Conservation (phyloP, 1,284 basidiomycete species). For the Violaceomyces palustris region DNA sequence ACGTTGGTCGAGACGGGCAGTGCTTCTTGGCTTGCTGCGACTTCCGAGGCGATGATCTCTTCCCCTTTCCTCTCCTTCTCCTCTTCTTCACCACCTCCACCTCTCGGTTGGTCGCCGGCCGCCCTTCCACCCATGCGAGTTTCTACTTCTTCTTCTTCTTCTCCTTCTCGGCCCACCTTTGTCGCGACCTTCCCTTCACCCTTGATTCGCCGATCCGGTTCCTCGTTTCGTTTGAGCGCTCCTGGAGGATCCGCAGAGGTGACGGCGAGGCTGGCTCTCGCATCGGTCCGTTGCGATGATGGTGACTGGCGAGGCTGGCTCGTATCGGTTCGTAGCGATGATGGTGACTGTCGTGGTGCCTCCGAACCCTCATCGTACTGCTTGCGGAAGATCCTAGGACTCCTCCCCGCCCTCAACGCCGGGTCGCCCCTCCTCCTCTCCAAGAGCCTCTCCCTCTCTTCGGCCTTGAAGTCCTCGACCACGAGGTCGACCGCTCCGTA, state of each 20-base stretch:
- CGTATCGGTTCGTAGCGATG: too few relatives aligned
- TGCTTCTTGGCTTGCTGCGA: too few relatives aligned
- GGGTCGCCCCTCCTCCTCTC: constrained; percentile 39
- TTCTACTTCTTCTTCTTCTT: not conserved
- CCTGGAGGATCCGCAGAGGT: too few relatives aligned
- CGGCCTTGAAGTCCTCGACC: constrained; percentile 35
- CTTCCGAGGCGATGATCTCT: not conserved
- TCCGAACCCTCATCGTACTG: constrained; percentile 18
- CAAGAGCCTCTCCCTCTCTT: constrained; percentile 33
- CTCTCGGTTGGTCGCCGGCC: too few relatives aligned
- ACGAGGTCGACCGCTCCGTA: constrained; percentile 40
- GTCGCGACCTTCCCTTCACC: not conserved
- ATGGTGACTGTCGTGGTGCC: constrained; percentile 5
- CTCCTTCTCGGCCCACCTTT: not conserved
- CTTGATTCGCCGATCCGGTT: too few relatives aligned
- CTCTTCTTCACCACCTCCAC: not conserved
- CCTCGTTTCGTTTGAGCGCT: too few relatives aligned
- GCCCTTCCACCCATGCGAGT: too few relatives aligned
- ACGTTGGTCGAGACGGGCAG: too few relatives aligned
- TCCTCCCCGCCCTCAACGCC: constrained; percentile 30
- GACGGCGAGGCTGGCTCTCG: too few relatives aligned
- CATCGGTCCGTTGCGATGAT: too few relatives aligned
- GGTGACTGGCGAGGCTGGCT: too few relatives aligned
- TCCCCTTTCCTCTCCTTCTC: not conserved
- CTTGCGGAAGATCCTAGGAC: constrained; percentile 34